Evolutionary conservation across 148 eudicot genomes (phyloP), one percentile per base, ranked within the genome.

Genomic region (Tetragonia tetragonoides): DNA sequence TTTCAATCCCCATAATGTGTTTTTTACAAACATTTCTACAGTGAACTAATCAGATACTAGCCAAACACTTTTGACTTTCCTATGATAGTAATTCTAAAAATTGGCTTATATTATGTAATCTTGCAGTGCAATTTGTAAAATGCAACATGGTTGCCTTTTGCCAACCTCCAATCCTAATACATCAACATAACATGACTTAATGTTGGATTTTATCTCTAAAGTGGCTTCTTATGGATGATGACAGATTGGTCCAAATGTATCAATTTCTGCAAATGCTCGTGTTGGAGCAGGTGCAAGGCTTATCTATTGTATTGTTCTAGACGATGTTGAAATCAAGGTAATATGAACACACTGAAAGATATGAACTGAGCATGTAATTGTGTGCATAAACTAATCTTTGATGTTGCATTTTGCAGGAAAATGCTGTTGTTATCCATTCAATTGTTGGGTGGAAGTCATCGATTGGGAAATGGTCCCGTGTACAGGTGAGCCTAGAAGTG

Each of bases 231-330:
- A 16, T 74, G 78, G 51, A 12, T 74, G 62, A 81, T 78, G 71
- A 74, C 86, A 88, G 93, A 87, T 90, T 51, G 94, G 94, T 79
- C 94, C 94, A 53, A 88, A 90, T 80, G 94, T 90, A 44, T 90
- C 93, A 8, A 76, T 90, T 66, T 88, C 93, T 75, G 93, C 93
- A 44, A 90, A 90, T 80, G 93, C 90, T 51, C 93, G 89, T 41
- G 79, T 90, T 34, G 91, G 90, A 81, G 85, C 94, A 54, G 94
- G 91, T 79, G 94, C 85, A 51, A 85, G 94, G 79, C 89, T 90
- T 37, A 81, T 87, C 54, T 82, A 82, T 69, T 90, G 94, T 78
- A 90, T 90, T 67, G 72, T 90, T 62, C 84, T 90, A 18, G 94
- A 90, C 81, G 94, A 77, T 68, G 91, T 88, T 78, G 94, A 90